Conservation (phyloP, 164 flowering plant species). For the Vitis rotundifolia region DNA sequence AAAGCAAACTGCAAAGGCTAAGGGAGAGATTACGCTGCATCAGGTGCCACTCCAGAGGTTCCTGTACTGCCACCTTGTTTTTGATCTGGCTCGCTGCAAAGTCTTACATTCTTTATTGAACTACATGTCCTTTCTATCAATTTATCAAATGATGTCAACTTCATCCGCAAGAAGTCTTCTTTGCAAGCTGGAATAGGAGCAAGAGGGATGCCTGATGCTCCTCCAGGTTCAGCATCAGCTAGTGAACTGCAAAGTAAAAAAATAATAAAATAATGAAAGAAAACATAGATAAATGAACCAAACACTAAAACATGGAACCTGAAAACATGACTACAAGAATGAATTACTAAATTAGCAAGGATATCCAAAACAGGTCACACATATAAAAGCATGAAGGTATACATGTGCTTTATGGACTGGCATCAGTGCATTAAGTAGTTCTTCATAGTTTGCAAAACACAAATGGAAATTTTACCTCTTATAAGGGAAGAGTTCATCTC, state of each 20-base stretch:
- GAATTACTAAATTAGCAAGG: neutral
- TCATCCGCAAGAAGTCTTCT: slow-evolving; percentile 79
- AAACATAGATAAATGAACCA: too few relatives aligned
- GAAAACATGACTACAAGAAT: neutral
- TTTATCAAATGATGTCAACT: slow-evolving; percentile 88
- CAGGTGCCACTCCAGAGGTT: slow-evolving; percentile 88
- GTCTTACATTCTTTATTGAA: slow-evolving; percentile 80
- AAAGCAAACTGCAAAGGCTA: slow-evolving; percentile 6
- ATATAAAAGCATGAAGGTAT: too few relatives aligned
- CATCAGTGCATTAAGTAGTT: too few relatives aligned
- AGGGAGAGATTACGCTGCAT: slow-evolving; percentile 82
- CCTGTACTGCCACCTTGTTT: slow-evolving; percentile 55
- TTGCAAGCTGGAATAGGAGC: slow-evolving; percentile 86
- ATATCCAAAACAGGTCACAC: too few relatives aligned
- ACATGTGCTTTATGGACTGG: neutral
- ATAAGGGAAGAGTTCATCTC: slow-evolving; percentile 64
- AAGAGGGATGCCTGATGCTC: slow-evolving; percentile 33
- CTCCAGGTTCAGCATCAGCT: slow-evolving; percentile 30
- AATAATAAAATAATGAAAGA: neutral
- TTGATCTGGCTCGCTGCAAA: slow-evolving; percentile 74
- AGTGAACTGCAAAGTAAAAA: slow-evolving; percentile 39
- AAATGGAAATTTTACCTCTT: slow-evolving; percentile 35
- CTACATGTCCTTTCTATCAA: slow-evolving; percentile 82
- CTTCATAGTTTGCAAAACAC: neutral
- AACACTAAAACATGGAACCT: neutral